These are phyloP conservation scores for Physocladia obscura DNA, from an alignment of 192 early-diverging fungal species.

Conservation along the genomic window DNA sequence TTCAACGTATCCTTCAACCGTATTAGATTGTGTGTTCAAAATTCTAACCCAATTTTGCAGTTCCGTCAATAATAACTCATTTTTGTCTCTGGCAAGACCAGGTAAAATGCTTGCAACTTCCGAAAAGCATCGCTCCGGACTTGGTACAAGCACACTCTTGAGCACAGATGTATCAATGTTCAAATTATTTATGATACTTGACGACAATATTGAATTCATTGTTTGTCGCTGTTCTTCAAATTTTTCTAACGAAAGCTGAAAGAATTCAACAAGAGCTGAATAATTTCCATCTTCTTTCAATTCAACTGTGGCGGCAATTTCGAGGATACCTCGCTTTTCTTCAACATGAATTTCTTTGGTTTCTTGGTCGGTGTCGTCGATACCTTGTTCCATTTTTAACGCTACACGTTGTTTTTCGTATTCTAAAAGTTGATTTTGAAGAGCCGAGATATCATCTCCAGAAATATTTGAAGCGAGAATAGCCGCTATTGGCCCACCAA, in stretches of 20 bases:
- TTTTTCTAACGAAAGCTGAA: conserved; percentile 44
- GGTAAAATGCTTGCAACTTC: conserved; percentile 59
- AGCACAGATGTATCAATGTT: conserved; percentile 53
- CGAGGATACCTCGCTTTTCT: conserved; percentile 26
- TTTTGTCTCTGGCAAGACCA: conserved; percentile 56
- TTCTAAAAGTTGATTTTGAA: not conserved
- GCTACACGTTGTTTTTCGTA: conserved; percentile 7
- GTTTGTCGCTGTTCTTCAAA: conserved; percentile 47
- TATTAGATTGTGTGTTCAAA: conserved; percentile 52
- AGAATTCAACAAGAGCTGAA: conserved; percentile 53
- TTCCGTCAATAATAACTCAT: conserved; percentile 58
- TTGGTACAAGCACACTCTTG: conserved; percentile 56
- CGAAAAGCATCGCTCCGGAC: conserved; percentile 59
- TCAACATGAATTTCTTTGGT: conserved; percentile 3
- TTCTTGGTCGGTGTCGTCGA: conserved; percentile 2
- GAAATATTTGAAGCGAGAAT: conserved; percentile 27
- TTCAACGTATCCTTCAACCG: conserved; percentile 62
- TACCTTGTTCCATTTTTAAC: conserved; percentile 5
- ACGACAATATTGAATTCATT: conserved; percentile 46
- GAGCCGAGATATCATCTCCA: conserved; percentile 31
- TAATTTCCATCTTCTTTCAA: conserved; percentile 18
- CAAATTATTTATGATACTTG: conserved; percentile 53
- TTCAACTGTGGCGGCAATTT: conserved; percentile 37
- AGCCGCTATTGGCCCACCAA: conserved; percentile 41
- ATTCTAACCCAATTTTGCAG: conserved; percentile 59